Evolutionary conservation across 2,329 filamentous ascomycete species (phyloP).

Genomic region (Diplodia corticola): DNA sequence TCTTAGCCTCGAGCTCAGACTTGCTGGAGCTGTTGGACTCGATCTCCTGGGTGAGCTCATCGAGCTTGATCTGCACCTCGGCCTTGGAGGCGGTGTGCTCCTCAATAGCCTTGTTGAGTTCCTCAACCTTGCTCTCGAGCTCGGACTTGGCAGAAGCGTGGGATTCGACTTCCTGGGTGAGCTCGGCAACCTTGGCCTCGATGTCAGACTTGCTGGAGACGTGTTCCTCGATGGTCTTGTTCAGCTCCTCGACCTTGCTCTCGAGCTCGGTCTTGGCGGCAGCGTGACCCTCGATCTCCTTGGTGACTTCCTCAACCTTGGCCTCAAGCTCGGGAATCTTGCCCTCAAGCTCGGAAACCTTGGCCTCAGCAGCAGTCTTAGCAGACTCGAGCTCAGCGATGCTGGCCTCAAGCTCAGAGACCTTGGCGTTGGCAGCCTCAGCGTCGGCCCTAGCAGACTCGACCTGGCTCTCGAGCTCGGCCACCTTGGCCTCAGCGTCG

Average conservation of each 20-base stretch:
- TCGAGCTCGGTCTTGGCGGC: constrained; percentile 23
- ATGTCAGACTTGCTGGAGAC: constrained; percentile 22
- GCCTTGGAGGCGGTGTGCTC: constrained; percentile 16
- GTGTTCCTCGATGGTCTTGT: constrained; percentile 8
- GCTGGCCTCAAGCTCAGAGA: constrained; percentile 30
- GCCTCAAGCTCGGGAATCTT: constrained; percentile 22
- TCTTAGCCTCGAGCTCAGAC: constrained; percentile 23
- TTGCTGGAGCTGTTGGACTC: constrained; percentile 12
- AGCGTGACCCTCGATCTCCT: constrained; percentile 11
- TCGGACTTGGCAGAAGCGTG: constrained; percentile 13
- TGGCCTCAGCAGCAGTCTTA: constrained; percentile 26
- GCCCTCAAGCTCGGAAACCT: constrained; percentile 30
- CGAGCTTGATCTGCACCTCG: constrained; percentile 15
- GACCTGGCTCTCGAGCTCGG: constrained; percentile 16
- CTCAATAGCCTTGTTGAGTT: constrained; percentile 21
- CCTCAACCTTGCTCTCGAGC: constrained; percentile 23
- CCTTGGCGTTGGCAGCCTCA: constrained; percentile 35
- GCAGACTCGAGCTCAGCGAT: constrained; percentile 24
- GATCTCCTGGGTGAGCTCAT: constrained; percentile 17
- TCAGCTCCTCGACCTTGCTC: constrained; percentile 12
- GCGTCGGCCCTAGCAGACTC: not conserved
- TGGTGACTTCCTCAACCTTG: constrained; percentile 18
- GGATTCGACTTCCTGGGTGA: constrained; percentile 16
- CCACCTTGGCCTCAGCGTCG: constrained; percentile 16
- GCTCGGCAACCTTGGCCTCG: constrained; percentile 22